Percentiles rank a stretch among this genome's conserved stretches.
phyloP scores from a whole-genome alignment of 352 stramenopile species.

The Albugo candida region DNA sequence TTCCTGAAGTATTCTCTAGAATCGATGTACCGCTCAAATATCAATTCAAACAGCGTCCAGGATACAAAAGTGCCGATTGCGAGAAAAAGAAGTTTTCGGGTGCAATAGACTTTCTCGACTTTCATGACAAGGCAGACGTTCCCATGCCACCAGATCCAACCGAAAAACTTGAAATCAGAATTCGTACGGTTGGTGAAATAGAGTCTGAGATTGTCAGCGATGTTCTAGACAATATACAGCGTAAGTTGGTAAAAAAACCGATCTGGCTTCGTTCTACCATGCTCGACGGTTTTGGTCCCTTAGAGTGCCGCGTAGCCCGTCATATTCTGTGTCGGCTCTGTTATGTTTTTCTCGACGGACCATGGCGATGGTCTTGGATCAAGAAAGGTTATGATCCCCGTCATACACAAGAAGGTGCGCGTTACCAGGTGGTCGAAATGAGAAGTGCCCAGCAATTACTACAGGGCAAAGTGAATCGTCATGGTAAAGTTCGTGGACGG shows the following conservation, averaged over 20 bases:
- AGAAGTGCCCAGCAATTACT: conserved; percentile 67
- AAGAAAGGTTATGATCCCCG: conserved; percentile 65
- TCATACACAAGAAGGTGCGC: conserved; percentile 17
- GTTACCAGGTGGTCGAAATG: conserved; percentile 60
- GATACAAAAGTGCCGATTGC: conserved; percentile 35
- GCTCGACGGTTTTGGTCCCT: conserved; percentile 35
- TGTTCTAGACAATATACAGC: conserved; percentile 30
- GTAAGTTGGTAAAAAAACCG: conserved; percentile 40
- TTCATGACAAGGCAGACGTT: conserved; percentile 35
- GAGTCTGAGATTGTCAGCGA: no score
- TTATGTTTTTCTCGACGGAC: conserved; percentile 70
- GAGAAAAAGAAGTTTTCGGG: conserved; percentile 37
- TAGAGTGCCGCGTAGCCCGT: conserved; percentile 37
- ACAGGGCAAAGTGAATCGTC: conserved; percentile 30
- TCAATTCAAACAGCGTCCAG: conserved; percentile 56
- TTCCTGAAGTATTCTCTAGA: conserved; percentile 70
- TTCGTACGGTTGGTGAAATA: conserved; percentile 30
- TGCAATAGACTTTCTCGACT: conserved; percentile 55
- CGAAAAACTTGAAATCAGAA: conserved; percentile 13
- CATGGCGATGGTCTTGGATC: conserved; percentile 65
- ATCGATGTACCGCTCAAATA: conserved; percentile 69
- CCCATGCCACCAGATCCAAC: conserved; percentile 15
- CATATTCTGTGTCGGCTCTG: conserved; percentile 46
- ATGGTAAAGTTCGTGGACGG: not conserved
- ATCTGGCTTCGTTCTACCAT: conserved; percentile 56